Percentiles rank a stretch among this genome's conserved stretches.
These are phyloP conservation scores for Fusarium tjaetaba DNA, from an alignment of 2,329 filamentous ascomycete species.

Conservation along the genomic window DNA sequence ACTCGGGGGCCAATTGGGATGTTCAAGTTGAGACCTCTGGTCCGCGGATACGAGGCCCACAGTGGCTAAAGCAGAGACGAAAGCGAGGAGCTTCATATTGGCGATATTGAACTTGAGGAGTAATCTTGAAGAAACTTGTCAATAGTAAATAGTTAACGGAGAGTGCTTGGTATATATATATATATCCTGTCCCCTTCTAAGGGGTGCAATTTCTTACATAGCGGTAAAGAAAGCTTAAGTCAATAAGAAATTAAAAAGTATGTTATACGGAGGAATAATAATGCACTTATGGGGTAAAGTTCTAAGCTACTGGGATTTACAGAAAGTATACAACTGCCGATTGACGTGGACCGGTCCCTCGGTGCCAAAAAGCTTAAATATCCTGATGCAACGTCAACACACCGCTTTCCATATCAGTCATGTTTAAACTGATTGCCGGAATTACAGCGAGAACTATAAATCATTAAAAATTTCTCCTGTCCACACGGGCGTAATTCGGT, in stretches of 20 bases:
- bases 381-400: rapidly evolving
- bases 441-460: rapidly evolving
- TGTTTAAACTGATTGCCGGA: rapidly evolving
- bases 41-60: neutral
- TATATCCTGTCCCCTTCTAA: rapidly evolving
- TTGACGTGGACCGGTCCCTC: neutral
- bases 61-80: neutral
- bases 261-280: neutral
- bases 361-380: neutral
- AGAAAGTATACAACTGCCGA: neutral
- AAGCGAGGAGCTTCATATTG: neutral
- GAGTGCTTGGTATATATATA: neutral
- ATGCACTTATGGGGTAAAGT: neutral
- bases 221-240: neutral
- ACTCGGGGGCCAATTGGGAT: too few relatives aligned
- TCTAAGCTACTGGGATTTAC: neutral
- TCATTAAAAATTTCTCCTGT: too few relatives aligned
- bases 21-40: neutral
- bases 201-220: rapidly evolving
- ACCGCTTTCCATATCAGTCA: rapidly evolving
- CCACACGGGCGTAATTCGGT: rapidly evolving
- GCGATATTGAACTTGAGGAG: too few relatives aligned
- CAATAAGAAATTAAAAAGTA: neutral
- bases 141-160: too few relatives aligned
- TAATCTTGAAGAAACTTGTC: too few relatives aligned